A percentile compares a stretch with the other conserved stretches of the same genome.
These are phyloP conservation scores for Debaryomyces sp. DNA, from an alignment of 1,139 yeast species.

Conservation along the genomic window DNA sequence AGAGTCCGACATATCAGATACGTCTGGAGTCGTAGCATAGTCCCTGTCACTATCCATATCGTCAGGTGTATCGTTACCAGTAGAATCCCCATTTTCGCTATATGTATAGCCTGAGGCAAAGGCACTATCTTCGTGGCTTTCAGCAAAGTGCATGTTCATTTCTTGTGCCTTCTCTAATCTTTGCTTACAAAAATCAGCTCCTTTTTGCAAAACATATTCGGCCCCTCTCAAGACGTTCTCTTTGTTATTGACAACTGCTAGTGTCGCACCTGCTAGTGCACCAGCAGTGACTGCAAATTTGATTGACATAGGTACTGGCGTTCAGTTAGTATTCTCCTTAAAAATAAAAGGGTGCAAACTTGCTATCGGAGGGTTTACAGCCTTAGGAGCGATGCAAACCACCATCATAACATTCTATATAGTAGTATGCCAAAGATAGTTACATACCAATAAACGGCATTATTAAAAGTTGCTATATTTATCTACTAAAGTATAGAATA, in stretches of 20 bases:
- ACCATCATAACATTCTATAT: not conserved
- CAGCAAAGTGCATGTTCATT: conserved; percentile 29
- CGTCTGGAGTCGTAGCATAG: conserved; percentile 31
- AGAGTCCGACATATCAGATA: conserved; percentile 21
- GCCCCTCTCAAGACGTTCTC: conserved; percentile 37
- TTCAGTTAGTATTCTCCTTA: conserved; percentile 6
- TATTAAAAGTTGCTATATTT: not conserved
- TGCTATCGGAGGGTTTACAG: not conserved
- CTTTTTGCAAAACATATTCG: conserved; percentile 34
- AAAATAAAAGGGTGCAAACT: not conserved
- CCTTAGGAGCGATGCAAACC: not conserved
- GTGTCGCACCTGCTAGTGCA: conserved; percentile 41
- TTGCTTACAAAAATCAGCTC: conserved; percentile 39
- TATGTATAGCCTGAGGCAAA: conserved; percentile 13
- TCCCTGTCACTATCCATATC: conserved; percentile 14
- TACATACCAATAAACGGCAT: conserved; percentile 14
- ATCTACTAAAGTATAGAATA: not conserved
- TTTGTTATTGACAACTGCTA: conserved; percentile 37
- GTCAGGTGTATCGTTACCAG: conserved; percentile 13
- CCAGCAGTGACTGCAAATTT: conserved; percentile 45
- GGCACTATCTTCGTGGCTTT: conserved; percentile 27
- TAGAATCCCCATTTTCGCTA: conserved; percentile 3
- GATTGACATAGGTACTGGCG: conserved; percentile 39
- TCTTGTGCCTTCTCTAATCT: conserved; percentile 26
- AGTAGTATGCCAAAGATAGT: not conserved